Conservation (phyloP, 169 alveolate species). For the Plasmodium inui region DNA sequence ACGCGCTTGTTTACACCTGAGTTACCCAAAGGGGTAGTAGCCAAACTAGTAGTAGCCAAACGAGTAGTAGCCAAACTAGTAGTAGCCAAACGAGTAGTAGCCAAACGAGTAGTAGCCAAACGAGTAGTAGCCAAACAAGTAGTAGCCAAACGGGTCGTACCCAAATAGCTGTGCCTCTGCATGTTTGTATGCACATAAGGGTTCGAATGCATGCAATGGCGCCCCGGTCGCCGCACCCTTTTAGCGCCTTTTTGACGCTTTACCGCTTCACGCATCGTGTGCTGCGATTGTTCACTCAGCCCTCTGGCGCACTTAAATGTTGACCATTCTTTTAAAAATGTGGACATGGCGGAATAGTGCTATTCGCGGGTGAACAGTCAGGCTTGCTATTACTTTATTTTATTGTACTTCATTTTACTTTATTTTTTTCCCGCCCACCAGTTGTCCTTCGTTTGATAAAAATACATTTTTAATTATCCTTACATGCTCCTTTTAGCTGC, state of each 20-base stretch:
- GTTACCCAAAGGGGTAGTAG: background rate
- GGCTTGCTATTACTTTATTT: background rate
- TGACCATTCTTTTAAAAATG: background rate
- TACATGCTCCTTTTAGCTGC: background rate
- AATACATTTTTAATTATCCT: too few relatives aligned
- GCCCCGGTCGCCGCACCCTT: background rate
- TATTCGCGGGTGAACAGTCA: background rate
- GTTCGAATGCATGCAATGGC: background rate
- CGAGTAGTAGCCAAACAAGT: too few relatives aligned
- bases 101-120: too few relatives aligned
- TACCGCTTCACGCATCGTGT: background rate
- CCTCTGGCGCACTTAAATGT: background rate
- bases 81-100: background rate
- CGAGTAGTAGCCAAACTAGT: background rate
- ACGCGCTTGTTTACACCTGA: background rate
- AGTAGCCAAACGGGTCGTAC: too few relatives aligned
- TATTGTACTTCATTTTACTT: too few relatives aligned
- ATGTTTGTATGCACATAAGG: background rate
- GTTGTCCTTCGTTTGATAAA: background rate
- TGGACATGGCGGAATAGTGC: background rate
- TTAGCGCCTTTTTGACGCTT: background rate
- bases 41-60: too few relatives aligned
- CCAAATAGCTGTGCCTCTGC: background rate
- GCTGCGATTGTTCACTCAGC: background rate
- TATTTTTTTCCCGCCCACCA: background rate